Conservation (phyloP, 2,329 filamentous ascomycete genomes). For the Leptographium flavum region DNA sequence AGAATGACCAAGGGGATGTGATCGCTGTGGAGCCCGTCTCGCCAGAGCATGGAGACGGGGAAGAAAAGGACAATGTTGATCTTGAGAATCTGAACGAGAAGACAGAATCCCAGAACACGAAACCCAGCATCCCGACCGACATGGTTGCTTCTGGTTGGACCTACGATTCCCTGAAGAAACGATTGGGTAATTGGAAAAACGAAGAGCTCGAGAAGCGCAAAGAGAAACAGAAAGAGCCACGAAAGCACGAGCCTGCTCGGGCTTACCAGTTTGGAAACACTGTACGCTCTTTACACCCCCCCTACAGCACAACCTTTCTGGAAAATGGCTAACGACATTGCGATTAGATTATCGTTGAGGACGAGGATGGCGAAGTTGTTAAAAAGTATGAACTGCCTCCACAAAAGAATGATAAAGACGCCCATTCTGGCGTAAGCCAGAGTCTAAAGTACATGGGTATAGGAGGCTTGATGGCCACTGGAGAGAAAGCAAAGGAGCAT, state of each 20-base stretch:
- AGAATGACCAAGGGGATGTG: constrained; percentile 80
- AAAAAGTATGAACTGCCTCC: constrained; percentile 66
- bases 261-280: constrained; percentile 79
- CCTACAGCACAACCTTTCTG: background rate
- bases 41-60: background rate
- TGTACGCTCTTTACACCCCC: constrained; percentile 28
- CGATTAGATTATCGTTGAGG: constrained; percentile 61
- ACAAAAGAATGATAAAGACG: constrained; percentile 29
- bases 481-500: constrained; percentile 18
- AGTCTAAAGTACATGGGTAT: constrained; percentile 42
- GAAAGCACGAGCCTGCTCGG: constrained; percentile 56
- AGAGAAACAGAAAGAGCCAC: constrained; percentile 37
- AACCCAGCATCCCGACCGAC: constrained; percentile 12
- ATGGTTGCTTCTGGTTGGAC: constrained; percentile 24
- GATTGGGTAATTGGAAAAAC: constrained; percentile 36
- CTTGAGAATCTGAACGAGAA: constrained; percentile 11
- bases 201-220: constrained; percentile 51
- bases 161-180: constrained; percentile 32
- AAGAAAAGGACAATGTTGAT: background rate
- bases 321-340: background rate
- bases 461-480: constrained; percentile 26
- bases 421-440: constrained; percentile 23
- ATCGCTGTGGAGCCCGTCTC: constrained; percentile 46
- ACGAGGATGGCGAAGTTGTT: constrained; percentile 71
- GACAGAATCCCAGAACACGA: constrained; percentile 3